These are phyloP conservation scores for Calonectria montana DNA, from an alignment of 2,329 filamentous ascomycete genomes.

Conservation along the genomic window DNA sequence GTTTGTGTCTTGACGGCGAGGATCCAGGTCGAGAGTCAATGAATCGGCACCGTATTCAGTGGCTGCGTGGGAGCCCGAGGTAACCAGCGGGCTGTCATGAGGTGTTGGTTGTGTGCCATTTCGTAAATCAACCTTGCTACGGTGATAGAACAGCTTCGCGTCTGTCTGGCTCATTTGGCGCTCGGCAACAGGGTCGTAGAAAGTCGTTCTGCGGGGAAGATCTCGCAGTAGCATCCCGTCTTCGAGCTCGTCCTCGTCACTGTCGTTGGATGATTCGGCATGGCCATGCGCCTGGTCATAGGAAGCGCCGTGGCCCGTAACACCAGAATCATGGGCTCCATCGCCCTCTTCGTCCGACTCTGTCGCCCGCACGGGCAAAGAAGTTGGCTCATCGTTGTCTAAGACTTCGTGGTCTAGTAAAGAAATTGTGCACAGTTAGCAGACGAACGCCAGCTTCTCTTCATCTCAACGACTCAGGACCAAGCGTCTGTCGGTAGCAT, in stretches of 20 bases:
- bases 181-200: constrained; percentile 93
- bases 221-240: constrained; percentile 72
- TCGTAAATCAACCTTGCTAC: constrained; percentile 75
- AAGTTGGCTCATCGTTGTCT: constrained; percentile 37
- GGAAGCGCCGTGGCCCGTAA: constrained; percentile 35
- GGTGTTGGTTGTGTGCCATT: constrained; percentile 53
- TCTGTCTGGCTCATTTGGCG: constrained; percentile 95
- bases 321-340: constrained; percentile 37
- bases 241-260: constrained; percentile 50
- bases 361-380: constrained; percentile 40
- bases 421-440: constrained; percentile 13
- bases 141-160: constrained; percentile 95
- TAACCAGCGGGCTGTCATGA: constrained; percentile 59
- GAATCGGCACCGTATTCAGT: constrained; percentile 53
- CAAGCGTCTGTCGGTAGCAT: not conserved
- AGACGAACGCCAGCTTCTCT: not conserved
- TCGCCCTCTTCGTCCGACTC: constrained; percentile 48
- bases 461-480: not conserved
- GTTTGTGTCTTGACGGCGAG: constrained; percentile 33
- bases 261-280: constrained; percentile 32
- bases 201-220: constrained; percentile 79
- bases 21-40: constrained; percentile 45
- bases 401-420: constrained; percentile 15
- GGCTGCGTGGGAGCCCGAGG: constrained; percentile 48
- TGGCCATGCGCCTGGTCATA: constrained; percentile 37